Evolutionary conservation across 768 basidiomycete species (phyloP), one percentile per base, ranked within the genome.

Genomic region (Pluteus cervinus): DNA sequence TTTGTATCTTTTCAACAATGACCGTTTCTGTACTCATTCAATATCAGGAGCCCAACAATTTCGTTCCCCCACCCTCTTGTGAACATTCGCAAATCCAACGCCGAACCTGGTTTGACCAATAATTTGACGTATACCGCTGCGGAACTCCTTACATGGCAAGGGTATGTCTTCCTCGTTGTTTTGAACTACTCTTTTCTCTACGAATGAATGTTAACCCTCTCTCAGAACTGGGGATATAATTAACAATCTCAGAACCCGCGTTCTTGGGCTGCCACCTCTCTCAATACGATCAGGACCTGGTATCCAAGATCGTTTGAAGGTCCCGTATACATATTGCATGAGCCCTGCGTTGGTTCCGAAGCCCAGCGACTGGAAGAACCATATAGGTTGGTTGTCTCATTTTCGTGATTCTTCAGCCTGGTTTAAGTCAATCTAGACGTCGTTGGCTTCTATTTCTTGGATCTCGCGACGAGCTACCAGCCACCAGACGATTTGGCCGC

Each of bases 311-410:
- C 57, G 67, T 9, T 51, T 78, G 20, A 73, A 73, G 42, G 54
- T 79, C 2, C 78, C 79, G 3, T 77, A 71, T 68, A 77, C 76
- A 3, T 81, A 79, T 48, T 79, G 76, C 48, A 75, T 79, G 68
- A 74, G 71, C 30, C 68, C 71, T 3, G 61, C 69, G 0, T 46
- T 82, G 16, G 72, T 81, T 1, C 75, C 75, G 0, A 77, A 76
- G 46, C 79, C 79, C 0, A 44, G 59, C 10, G 79, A 81, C 53
- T 82, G 79, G 79, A 75, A 68, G 43, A 72, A 69, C 39, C 58
- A 77, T 48, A 78, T 79, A 26, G 77, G 76, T 76, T 37, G 26
- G 58, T 39, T 4, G 2, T 7, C 15, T 36, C 28, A 7, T 36
- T 10, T 9, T 25, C n/a, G 3, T 34, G 4, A 17, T 16, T 30